Base-by-base conservation (phyloP, 2,329 filamentous ascomycete genomes). In the Aspergillus quadrilineatus region DNA sequence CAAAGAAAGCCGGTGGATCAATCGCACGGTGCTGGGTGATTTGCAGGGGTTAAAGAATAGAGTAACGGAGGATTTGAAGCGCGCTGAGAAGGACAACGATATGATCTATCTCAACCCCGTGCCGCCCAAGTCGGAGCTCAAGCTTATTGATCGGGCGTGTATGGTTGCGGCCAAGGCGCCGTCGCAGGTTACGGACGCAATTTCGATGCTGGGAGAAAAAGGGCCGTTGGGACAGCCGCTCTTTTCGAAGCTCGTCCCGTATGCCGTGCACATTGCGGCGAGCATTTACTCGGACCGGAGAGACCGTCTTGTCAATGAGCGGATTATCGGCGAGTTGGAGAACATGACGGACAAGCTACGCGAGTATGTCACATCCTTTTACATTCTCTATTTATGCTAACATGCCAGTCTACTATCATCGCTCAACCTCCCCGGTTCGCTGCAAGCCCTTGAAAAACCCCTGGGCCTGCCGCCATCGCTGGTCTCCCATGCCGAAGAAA, bases 41-140 rank as follows among this genome's bases (percentile, higher is more conserved):
- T 77, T 99, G 29, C 89, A 90, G 54, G 89, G 86, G 0, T 75
- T 99, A 56, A 96, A 95, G 77, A 87, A 81, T 58, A 87, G 88
- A 59, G 89, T 96, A 0, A 83, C 88, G 34, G 92, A 96, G 65
- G 92, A 97, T 63, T 69, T 99, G 63, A 96, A 95, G 75, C 82
- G 93, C 46, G 92, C 93, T 0, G 93, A 97, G 71, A 95, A 90
- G 72, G 94, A 99, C 69, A 99, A 99, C 63, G 93, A 99, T 71
- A 81, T 96, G 65, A 97, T 99, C 14, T 99, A 97, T 70, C 79
- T 97, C 2, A 84, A 87, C 50, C 82, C 89, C 1, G 91, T 97
- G 1, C 91, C 93, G 2, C 85, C 91, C 9, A 97, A 97, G 67
- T 85, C 90, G 3, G 92, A 97, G 68, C 81, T 99, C 44, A 92